Conservation (phyloP, 352 stramenopile species). For the Thalassiosira ordinaria region DNA sequence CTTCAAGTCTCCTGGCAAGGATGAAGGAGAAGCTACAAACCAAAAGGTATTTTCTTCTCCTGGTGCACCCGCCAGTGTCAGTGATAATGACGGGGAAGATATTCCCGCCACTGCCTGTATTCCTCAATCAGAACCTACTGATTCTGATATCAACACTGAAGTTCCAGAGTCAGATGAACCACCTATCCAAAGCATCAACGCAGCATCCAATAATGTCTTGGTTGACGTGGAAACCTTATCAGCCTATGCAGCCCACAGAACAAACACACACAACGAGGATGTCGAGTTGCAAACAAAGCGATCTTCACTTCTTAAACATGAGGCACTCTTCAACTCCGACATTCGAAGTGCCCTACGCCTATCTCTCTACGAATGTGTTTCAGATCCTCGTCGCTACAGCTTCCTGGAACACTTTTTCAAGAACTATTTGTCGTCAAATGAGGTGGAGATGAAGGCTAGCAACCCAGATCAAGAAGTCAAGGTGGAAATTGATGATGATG, state of each 20-base stretch:
- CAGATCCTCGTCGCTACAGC: constrained; percentile 43
- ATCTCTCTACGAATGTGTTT: constrained; percentile 48
- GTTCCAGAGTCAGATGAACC: too few species aligned
- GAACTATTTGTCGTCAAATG: constrained; percentile 30
- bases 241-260: constrained; percentile 41
- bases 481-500: constrained; percentile 17
- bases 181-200: too few species aligned
- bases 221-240: constrained; percentile 37
- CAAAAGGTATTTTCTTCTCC: background rate
- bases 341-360: constrained; percentile 40
- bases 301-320: constrained; percentile 30
- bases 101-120: background rate
- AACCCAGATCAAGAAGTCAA: constrained; percentile 10
- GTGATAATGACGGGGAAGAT: background rate
- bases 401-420: constrained; percentile 52
- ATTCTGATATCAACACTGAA: background rate
- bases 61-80: constrained; percentile 9
- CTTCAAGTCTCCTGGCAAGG: constrained; percentile 29
- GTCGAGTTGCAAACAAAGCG: constrained; percentile 6
- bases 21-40: too few species aligned
- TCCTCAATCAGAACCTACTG: too few species aligned
- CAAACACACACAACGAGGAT: constrained; percentile 20
- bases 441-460: constrained; percentile 9
- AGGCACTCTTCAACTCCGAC: constrained; percentile 33
- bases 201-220: too few species aligned